These are phyloP conservation scores for Monosporascus ibericus DNA, from an alignment of 2,329 filamentous ascomycete species.

Conservation along the genomic window DNA sequence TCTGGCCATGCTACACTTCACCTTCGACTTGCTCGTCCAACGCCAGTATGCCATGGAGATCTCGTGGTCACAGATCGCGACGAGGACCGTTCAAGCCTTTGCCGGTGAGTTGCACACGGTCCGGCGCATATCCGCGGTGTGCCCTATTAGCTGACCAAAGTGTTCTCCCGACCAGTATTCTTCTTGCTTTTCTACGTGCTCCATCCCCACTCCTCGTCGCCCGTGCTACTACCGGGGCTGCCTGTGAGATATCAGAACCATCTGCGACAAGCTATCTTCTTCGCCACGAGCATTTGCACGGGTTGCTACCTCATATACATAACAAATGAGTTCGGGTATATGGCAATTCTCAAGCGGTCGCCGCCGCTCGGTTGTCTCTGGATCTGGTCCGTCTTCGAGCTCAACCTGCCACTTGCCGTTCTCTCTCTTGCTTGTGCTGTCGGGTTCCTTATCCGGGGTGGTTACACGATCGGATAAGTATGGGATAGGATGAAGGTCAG, in stretches of 20 bases:
- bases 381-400: constrained; percentile 89
- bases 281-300: constrained; percentile 49
- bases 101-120: constrained; percentile 34
- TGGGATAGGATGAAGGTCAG: background rate
- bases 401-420: constrained; percentile 63
- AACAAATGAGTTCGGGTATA: constrained; percentile 74
- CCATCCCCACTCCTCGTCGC: constrained; percentile 46
- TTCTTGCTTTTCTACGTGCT: constrained; percentile 49
- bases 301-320: constrained; percentile 79
- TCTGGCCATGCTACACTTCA: constrained; percentile 68
- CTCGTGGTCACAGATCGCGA: constrained; percentile 48
- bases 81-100: constrained; percentile 47
- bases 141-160: background rate
- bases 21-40: constrained; percentile 72
- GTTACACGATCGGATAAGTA: constrained; percentile 39
- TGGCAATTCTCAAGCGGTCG: constrained; percentile 84
- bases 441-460: constrained; percentile 41
- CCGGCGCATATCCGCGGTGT: no score
- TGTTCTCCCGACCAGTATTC: constrained; percentile 38
- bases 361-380: constrained; percentile 86
- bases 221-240: constrained; percentile 43
- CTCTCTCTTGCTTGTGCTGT: constrained; percentile 41
- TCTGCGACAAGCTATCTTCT: constrained; percentile 58
- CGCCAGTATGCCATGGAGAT: constrained; percentile 69
- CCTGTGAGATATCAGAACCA: constrained; percentile 38